A percentile compares a stretch with the other conserved stretches of the same genome.
These are phyloP conservation scores for Candida methanosorbosa DNA, from an alignment of 805 yeast species.

Conservation along the genomic window DNA sequence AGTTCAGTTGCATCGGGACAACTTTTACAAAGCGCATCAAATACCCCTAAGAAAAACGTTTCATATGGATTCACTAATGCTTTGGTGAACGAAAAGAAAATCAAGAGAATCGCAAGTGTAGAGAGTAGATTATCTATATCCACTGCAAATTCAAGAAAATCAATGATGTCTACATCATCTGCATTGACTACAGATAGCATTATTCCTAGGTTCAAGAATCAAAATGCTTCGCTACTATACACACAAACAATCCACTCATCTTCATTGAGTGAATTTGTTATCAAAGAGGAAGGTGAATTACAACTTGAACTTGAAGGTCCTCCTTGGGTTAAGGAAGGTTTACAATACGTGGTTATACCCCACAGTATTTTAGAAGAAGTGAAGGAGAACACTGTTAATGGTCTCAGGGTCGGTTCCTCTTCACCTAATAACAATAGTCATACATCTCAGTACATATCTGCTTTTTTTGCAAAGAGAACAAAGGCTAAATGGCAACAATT, in stretches of 20 bases:
- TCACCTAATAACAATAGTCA: background rate
- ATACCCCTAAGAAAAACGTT: too few species aligned
- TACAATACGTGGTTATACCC: conserved; percentile 29
- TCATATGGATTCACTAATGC: conserved; percentile 21
- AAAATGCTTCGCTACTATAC: too few species aligned
- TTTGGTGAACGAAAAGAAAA: conserved; percentile 13
- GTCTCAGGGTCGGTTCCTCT: background rate
- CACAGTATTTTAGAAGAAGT: conserved; percentile 26
- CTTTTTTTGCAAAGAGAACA: background rate
- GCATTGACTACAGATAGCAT: conserved; percentile 4
- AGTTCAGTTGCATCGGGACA: background rate
- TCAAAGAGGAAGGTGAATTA: conserved; percentile 43
- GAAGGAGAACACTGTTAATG: conserved; percentile 7
- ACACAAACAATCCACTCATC: too few species aligned
- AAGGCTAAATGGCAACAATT: conserved; percentile 33
- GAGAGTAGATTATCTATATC: conserved; percentile 7
- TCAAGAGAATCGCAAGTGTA: conserved; percentile 12
- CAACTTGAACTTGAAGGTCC: conserved; percentile 61
- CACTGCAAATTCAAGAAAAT: conserved; percentile 1
- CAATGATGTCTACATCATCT: background rate
- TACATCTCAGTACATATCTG: background rate
- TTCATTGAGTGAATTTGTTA: background rate
- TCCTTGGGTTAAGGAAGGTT: conserved; percentile 73
- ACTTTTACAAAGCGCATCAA: too few species aligned
- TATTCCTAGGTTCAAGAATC: background rate